Evolutionary conservation across 805 yeast genomes (phyloP), one percentile per base, ranked within the genome.

Genomic region (Kuraishia cidri): DNA sequence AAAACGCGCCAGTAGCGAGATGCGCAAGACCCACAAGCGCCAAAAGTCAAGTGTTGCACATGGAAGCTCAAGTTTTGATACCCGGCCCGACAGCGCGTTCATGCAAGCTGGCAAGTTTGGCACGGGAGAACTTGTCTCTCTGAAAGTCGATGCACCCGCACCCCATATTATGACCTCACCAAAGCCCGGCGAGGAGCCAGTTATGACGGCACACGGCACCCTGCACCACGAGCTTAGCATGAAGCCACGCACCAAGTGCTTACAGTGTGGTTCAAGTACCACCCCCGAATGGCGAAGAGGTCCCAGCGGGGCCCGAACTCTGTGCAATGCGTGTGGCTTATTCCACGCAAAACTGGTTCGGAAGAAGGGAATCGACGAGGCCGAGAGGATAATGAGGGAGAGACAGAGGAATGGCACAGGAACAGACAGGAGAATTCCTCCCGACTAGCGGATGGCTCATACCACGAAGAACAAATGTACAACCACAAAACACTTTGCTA

Each of bases 271-370:
- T 0, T 72, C 79, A 2, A 64, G 64, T 19, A 75, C 73, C 30
- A 80, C 94, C 0, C 92, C 92, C 0, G 92, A 83, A 52, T 83
- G 94, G 94, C 59, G 94, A 34, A 66, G 79, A 29, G 92, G 92
- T 0, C 92, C 94, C 2, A 69, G 70, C 34, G 94, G 92, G 3
- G 72, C 75, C 10, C 60, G 86, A 25, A 79, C 87, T 1, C 55
- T 83, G 32, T 83, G 94, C 56, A 84, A 83, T 50, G 92, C 92
- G 1, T 83, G 94, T 52, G 94, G 94, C 0, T 56, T 83, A 26
- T 79, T 68, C 48, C 82, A 75, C 50, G 79, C 83, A 28, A 82
- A 82, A 47, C 56, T 80, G 20, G 62, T 70, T 32, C 79, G 77
- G 46, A 64, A 65, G 37, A 66, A 64, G 38, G 85, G 85, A 9